Percentiles rank a stretch among this genome's conserved stretches.
Evolutionary conservation across 2,329 filamentous ascomycete genomes (phyloP).

Genomic region (Dichotomopilus funicola): DNA sequence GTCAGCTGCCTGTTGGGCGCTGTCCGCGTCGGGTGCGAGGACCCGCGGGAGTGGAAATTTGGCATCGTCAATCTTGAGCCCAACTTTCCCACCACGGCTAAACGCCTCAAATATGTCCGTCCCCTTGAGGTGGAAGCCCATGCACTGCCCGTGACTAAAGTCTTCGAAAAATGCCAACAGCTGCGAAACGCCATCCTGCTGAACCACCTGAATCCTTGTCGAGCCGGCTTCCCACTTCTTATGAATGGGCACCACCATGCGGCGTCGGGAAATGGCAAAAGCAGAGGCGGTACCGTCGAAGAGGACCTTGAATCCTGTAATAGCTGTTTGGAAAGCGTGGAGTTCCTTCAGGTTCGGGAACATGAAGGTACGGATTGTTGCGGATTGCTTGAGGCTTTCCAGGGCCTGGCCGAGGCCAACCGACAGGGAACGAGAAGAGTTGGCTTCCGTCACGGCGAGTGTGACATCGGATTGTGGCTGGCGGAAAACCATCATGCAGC

Average conservation of each 20-base stretch:
- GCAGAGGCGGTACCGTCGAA: constrained; percentile 66
- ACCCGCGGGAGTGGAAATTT: constrained; percentile 78
- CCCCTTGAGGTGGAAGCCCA: constrained; percentile 80
- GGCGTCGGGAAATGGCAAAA: constrained; percentile 74
- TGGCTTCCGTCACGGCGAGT: constrained; percentile 64
- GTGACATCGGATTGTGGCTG: constrained; percentile 72
- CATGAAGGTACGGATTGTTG: constrained; percentile 65
- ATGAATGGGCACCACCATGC: constrained; percentile 87
- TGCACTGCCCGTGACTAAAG: constrained; percentile 77
- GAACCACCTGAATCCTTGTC: constrained; percentile 73
- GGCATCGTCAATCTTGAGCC: constrained; percentile 76
- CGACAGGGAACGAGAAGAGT: constrained; percentile 54
- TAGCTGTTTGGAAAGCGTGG: constrained; percentile 69
- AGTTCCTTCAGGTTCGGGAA: constrained; percentile 63
- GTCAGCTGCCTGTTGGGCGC: constrained; percentile 46
- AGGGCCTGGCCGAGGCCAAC: constrained; percentile 59
- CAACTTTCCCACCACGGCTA: constrained; percentile 54
- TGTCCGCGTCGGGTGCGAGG: constrained; percentile 25
- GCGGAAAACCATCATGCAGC: constrained; percentile 60
- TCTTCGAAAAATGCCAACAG: constrained; percentile 83
- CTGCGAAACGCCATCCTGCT: constrained; percentile 68
- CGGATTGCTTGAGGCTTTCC: constrained; percentile 47
- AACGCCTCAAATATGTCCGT: constrained; percentile 77
- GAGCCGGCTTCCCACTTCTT: constrained; percentile 88
- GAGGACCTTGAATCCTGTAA: constrained; percentile 73